Evolutionary conservation across 2,329 filamentous ascomycete genomes (phyloP), one percentile per base, ranked within the genome.

Genomic region (Botrytis hyacinthi): DNA sequence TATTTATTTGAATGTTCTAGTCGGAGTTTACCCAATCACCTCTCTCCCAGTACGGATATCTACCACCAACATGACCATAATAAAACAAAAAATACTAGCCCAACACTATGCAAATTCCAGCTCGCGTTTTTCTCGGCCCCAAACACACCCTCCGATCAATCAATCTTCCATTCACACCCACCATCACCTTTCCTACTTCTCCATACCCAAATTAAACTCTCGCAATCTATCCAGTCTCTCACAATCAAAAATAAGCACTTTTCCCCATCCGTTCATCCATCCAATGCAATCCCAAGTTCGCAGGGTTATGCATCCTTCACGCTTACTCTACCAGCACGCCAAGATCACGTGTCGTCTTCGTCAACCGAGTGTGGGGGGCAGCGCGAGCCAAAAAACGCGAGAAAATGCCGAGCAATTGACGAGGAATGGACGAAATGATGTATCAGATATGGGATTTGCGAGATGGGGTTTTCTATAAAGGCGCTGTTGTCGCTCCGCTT

Each of bases 301-400:
- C 51, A 57, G 7, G 51, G n/a, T 57, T 18, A 3, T 14, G n/a
- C 14, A 57, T 57, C 51, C 51, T 57, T 32, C n/a, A 48, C 51
- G 51, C 51, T 57, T 57, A 57, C n/a, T 57, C 14, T 18, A 8
- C 14, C n/a, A 7, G 14, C n/a, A 32, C 6, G n/a, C n/a, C 51
- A 29, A 29, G 51, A 29, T 57, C 51, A 65, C 62, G 42, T 62
- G 60, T 2, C 35, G 1, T 2, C 7, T 14, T n/a, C 12, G 26
- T 6, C n/a, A 57, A 61, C 12, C 35, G 22, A 61, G 29, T 16
- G 20, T 35, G 35, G 59, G 60, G 35, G 22, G 12, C 37, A 35
- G 18, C 5, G 42, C 62, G 62, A 65, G 59, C 51, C n/a, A n/a
- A 40, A 60, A 61, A 37, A 42, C 62, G 62, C 62, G 62, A 65